Conservation (phyloP, 1,284 basidiomycete species). For the Amylostereum areolatum region DNA sequence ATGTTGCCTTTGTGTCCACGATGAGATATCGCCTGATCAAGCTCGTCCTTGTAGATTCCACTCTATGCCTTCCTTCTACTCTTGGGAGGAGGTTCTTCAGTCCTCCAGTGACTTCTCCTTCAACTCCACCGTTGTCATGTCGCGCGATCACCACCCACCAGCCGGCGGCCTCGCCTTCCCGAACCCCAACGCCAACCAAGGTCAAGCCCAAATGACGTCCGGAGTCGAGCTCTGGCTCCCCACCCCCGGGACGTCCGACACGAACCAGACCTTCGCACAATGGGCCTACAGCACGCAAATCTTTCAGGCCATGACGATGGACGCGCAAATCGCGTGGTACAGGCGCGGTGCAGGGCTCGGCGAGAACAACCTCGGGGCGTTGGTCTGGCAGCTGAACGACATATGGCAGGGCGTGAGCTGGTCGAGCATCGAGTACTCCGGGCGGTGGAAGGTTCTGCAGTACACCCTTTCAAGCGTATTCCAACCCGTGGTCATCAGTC, state of each 20-base stretch:
- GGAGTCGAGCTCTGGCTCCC: conserved; percentile 52
- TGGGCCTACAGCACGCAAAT: conserved; percentile 59
- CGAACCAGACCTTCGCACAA: conserved; percentile 55
- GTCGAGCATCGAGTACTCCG: conserved; percentile 56
- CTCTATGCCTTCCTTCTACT: conserved; percentile 60
- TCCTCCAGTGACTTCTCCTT: conserved; percentile 48
- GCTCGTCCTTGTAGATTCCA: conserved; percentile 39
- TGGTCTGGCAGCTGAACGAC: conserved; percentile 65
- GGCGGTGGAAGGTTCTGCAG: conserved; percentile 57
- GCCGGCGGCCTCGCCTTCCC: conserved; percentile 51
- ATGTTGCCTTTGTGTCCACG: conserved; percentile 8
- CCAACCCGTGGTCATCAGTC: conserved; percentile 44
- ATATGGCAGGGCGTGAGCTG: conserved; percentile 63
- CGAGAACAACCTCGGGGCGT: conserved; percentile 55
- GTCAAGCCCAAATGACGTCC: conserved; percentile 47
- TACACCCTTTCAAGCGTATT: conserved; percentile 45
- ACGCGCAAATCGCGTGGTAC: conserved; percentile 56
- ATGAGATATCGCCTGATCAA: conserved; percentile 1
- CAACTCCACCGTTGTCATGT: conserved; percentile 53
- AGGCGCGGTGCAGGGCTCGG: conserved; percentile 47
- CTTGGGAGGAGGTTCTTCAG: conserved; percentile 52
- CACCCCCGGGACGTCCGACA: conserved; percentile 38
- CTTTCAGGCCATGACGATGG: conserved; percentile 53
- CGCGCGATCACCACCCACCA: conserved; percentile 55
- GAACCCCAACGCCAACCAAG: conserved; percentile 50